Evolutionary conservation across 2,329 filamentous ascomycete species (phyloP), one percentile per base, ranked within the genome.

Genomic region (Cordyceps javanica): DNA sequence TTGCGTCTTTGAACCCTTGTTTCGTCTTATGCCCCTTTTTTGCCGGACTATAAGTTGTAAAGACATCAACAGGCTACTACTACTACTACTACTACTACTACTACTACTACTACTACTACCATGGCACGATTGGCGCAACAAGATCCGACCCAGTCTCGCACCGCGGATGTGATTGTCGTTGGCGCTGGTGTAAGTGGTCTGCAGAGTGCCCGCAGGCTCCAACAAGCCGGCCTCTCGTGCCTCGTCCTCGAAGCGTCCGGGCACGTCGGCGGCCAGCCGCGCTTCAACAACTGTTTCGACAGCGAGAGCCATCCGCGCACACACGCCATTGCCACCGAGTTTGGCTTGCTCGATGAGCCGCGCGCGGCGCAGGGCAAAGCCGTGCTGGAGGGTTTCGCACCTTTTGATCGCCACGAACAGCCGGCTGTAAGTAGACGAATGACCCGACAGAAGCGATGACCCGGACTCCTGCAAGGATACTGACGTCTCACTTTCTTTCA

Each of bases 141-240:
- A 2, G 21, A 21, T 11, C 32, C 13, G 16, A 30, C 14, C n/a
- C 38, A 46, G 25, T 23, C 52, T 30, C 46, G 41, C 36, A 64
- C 61, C 5, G 62, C 64, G 26, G 58, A 66, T 44, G 65, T 67
- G 30, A 61, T 67, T 25, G 59, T 68, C 42, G 61, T 68, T 30
- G 65, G 65, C 16, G 65, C 60, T 34, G 59, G 64, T 36, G 60
- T 65, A 42, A 62, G 64, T 46, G 66, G 66, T 36, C 62, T 68
- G 25, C 60, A 65, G 25, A 61, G 65, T 11, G 64, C 66, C 11
- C 50, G 55, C 54, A 55, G 62, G 8, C 52, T 66, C 3, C 64
- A 67, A 42, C 56, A 62, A 41, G 57, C 62, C 25, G 66, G 66
- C 2, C 19, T 62, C 11, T 63, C 61, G 13, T 67, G 63, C 56